phyloP scores from a whole-genome alignment of 2,329 filamentous ascomycete genomes.

The Diaporthe destruens region DNA sequence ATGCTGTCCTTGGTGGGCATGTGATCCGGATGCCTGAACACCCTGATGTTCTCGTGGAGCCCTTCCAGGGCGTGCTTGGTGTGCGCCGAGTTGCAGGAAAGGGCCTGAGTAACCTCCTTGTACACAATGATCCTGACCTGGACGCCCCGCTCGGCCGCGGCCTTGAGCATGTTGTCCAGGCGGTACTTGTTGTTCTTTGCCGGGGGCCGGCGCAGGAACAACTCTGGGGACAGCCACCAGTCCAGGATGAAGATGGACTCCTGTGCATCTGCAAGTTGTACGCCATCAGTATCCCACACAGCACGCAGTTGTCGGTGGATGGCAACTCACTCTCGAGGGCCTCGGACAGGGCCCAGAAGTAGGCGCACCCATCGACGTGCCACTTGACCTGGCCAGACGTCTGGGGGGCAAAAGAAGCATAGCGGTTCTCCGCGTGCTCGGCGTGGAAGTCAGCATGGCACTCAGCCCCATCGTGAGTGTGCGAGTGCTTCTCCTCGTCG shows the following conservation, averaged over 20 bases:
- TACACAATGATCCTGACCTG: conserved; percentile 90
- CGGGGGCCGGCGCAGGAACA: conserved; percentile 87
- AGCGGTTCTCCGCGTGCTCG: conserved; percentile 64
- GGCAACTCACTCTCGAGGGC: conserved; percentile 73
- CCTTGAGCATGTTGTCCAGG: conserved; percentile 84
- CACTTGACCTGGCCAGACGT: conserved; percentile 84
- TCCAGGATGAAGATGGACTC: conserved; percentile 88
- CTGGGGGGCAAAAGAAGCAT: conserved; percentile 78
- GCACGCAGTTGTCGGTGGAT: not conserved
- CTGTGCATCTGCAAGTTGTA: conserved; percentile 65
- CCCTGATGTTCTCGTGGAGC: conserved; percentile 85
- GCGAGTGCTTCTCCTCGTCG: conserved; percentile 58
- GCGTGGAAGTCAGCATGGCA: conserved; percentile 56
- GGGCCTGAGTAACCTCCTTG: conserved; percentile 87
- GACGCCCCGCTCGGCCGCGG: conserved; percentile 86
- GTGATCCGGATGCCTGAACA: conserved; percentile 93
- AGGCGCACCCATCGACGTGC: conserved; percentile 87
- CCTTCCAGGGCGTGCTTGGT: conserved; percentile 84
- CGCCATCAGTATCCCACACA: conserved; percentile 4
- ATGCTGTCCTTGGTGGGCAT: conserved; percentile 71
- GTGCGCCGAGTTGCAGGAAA: conserved; percentile 71
- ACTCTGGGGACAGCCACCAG: conserved; percentile 91
- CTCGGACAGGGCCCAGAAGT: conserved; percentile 86
- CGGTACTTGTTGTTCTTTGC: conserved; percentile 86
- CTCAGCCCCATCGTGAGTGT: conserved; percentile 56